Evolutionary conservation across 805 yeast species (phyloP).

Genomic region (Soucietia sequanensis): DNA sequence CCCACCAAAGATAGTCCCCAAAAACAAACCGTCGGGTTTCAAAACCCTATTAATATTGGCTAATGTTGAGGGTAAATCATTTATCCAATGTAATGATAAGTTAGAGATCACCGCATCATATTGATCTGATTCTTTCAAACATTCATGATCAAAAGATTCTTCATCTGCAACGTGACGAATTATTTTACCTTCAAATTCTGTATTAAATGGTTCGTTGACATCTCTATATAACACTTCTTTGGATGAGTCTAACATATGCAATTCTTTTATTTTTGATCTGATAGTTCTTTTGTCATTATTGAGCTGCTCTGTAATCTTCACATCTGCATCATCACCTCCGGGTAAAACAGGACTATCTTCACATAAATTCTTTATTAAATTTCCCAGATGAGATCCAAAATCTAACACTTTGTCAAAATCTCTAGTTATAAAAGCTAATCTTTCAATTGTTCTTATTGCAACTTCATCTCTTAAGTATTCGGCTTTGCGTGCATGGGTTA

Average conservation of each 20-base stretch:
- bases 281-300: conserved; percentile 55
- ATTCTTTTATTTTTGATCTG: conserved; percentile 47
- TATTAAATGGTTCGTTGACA: conserved; percentile 38
- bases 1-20: conserved; percentile 81
- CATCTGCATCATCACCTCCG: conserved; percentile 32
- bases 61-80: conserved; percentile 72
- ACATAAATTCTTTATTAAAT: conserved; percentile 46
- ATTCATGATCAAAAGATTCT: conserved; percentile 51
- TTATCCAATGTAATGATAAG: conserved; percentile 79
- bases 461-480: conserved; percentile 77
- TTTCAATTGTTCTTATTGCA: conserved; percentile 68
- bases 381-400: conserved; percentile 74
- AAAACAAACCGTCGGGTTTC: conserved; percentile 77
- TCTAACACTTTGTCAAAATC: conserved; percentile 62
- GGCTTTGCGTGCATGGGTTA: conserved; percentile 43
- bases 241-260: conserved; percentile 70
- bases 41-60: conserved; percentile 54
- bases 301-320: conserved; percentile 40
- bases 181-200: conserved; percentile 41
- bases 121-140: conserved; percentile 32
- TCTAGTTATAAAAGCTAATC: conserved; percentile 70
- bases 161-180: conserved; percentile 64
- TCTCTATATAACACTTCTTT: conserved; percentile 53
- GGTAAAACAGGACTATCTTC: conserved; percentile 20
- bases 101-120: conserved; percentile 76